phyloP scores from a whole-genome alignment of 345 rosid genomes.

The Bretschneidera sinensis region DNA sequence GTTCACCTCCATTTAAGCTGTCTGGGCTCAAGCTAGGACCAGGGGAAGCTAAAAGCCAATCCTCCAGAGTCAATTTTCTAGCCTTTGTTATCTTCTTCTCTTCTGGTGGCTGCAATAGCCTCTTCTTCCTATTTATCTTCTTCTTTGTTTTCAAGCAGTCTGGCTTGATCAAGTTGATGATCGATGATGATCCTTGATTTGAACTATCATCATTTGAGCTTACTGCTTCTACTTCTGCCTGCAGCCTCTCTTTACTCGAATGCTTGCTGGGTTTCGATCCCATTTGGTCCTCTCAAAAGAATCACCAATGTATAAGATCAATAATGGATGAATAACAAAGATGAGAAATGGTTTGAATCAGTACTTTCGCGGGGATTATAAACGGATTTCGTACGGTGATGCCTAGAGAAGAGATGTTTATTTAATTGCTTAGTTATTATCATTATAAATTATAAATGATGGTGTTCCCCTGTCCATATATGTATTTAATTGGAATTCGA shows the following conservation, averaged over 20 bases:
- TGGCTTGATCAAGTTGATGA: conserved; percentile 19
- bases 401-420: no score
- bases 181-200: conserved; percentile 1
- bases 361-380: no score
- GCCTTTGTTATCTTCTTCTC: neutral
- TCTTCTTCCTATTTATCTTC: conserved; percentile 9
- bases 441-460: no score
- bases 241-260: neutral
- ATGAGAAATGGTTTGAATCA: no score
- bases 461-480: no score
- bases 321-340: no score
- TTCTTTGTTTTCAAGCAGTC: conserved; percentile 18
- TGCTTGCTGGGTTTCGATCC: conserved; percentile 22
- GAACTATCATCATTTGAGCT: neutral
- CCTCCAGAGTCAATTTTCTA: conserved; percentile 28
- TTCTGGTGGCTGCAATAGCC: neutral
- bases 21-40: conserved; percentile 17
- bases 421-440: no score
- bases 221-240: neutral
- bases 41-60: conserved; percentile 33
- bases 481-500: no score
- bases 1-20: conserved; percentile 20
- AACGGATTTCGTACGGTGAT: no score
- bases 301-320: neutral
- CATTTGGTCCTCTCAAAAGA: conserved; percentile 9